Base-by-base conservation (phyloP, 805 yeast genomes). In the Cyberlindnera meyerae region DNA sequence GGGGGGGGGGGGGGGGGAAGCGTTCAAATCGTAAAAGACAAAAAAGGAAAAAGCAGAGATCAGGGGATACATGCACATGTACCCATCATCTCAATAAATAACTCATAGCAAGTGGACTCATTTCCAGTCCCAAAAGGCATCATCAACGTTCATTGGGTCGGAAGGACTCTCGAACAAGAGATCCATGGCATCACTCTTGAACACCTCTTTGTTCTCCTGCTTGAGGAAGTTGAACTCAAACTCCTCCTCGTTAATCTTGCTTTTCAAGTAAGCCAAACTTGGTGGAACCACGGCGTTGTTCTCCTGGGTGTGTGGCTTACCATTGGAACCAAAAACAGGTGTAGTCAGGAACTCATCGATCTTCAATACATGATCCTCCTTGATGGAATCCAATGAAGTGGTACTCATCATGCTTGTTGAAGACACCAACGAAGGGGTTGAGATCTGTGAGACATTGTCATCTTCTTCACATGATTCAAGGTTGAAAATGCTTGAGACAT, bases 181-280 rank as follows among this genome's bases (percentile, higher is more conserved):
- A 17, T 47, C 47, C 5, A 41, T 37, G 18, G 44, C 39, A 14
- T 36, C 41, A 15, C 25, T 34, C 24, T 39, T 42, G 29, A 39
- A 25, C 11, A 38, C 35, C 9, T 33, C 36, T 18, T 26, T 30
- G 29, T 29, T 34, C 24, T 53, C 50, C 30, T 45, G 43, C 24
- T 51, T 51, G 18, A 54, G 27, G 28, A 54, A 52, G 34, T 44
- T 44, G 39, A 54, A 54, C 27, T 52, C 54, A 18, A 49, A 45
- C 20, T 43, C 45, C 14, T 46, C 42, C 14, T 42, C 47, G 18
- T 34, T 35, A 33, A 33, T 33, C 36, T 28, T 38, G 12, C n/a
- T 26, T 21, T 30, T 43, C 9, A 18, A 29, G 27, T n/a, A 27
- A 4, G 35, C 22, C 22, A 20, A 20, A 9, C 22, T 20, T 20